Base-by-base conservation (phyloP, 2,329 filamentous ascomycete species). In the Diaporthe nobilis region DNA sequence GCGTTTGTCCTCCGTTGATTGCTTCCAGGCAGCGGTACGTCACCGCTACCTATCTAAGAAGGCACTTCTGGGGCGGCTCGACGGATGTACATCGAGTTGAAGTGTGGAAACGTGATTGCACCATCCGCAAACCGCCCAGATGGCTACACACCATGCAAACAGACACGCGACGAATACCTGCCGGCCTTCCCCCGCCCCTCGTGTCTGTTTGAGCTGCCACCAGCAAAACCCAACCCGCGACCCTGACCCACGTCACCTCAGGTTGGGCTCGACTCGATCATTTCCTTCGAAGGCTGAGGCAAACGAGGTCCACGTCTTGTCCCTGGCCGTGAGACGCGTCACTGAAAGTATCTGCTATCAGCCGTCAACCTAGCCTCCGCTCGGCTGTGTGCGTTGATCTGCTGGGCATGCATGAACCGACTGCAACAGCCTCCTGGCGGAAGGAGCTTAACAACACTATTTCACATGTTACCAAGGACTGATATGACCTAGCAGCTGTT, bases 391-490 rank as follows among this genome's bases (percentile, higher is more conserved):
- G 31, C 65, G 65, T 25, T 34, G 65, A 53, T 51, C 47, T 53
- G 15, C 31, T 53, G 47, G 31, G 31, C 65, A 22, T 68, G 65
- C 65, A 68, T 68, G 65, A 68, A 68, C 65, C 31, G 65, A 37
- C 47, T 53, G 31, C 65, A 28, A 68, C 65, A 15, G n/a, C 34
- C 13, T 49, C 7, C 25, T 42, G 47, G 28, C n/a, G 22, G 22
- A 17, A 6, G n/a, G 31, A 53, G 25, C 10, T 34, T n/a, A 37
- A 34, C 42, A n/a, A 28, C 42, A 34, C 17, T 34, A 34, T 42
- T 22, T n/a, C 9, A 10, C 31, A 37, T 53, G 34, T 15, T 55
- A 53, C 49, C 13, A 53, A 51, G 6, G 20, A 20, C 31, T 68
- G 8, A 55, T 39, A 34, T 28, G 34, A 37, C 49, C 47, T 13